phyloP scores from a whole-genome alignment of 208 protist species.

The Leishmania tropica region DNA sequence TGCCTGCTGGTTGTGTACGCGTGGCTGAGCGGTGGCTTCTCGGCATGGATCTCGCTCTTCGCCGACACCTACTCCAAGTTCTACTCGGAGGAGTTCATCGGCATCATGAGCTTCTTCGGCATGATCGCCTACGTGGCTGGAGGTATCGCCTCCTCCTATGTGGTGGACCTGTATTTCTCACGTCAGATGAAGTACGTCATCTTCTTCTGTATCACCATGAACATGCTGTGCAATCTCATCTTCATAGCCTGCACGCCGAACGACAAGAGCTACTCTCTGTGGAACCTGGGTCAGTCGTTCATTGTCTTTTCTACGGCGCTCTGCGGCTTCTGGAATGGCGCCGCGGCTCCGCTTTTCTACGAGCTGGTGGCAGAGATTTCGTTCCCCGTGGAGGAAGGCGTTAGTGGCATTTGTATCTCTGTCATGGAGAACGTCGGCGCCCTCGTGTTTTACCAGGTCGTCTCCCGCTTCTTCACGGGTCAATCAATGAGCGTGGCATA shows the following conservation, averaged over 20 bases:
- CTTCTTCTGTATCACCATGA: conserved; percentile 85
- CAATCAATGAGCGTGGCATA: conserved; percentile 87
- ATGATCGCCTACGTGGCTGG: conserved; percentile 80
- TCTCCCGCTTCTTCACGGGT: conserved; percentile 65
- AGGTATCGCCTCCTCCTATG: conserved; percentile 75
- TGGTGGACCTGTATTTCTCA: conserved; percentile 81
- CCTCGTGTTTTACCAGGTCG: conserved; percentile 81
- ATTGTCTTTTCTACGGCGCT: conserved; percentile 74
- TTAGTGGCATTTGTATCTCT: conserved; percentile 81
- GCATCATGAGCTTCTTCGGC: conserved; percentile 83
- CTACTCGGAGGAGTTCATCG: conserved; percentile 76
- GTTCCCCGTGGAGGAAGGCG: conserved; percentile 85
- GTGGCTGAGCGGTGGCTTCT: conserved; percentile 84
- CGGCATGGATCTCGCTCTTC: conserved; percentile 87
- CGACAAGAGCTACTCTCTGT: conserved; percentile 74
- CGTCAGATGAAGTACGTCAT: conserved; percentile 92
- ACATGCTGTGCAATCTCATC: conserved; percentile 74
- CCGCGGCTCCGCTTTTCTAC: conserved; percentile 87
- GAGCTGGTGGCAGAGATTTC: conserved; percentile 87
- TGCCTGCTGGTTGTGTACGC: conserved; percentile 84
- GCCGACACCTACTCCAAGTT: conserved; percentile 69
- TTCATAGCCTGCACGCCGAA: conserved; percentile 83
- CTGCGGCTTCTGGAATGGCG: conserved; percentile 89
- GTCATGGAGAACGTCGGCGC: conserved; percentile 86
- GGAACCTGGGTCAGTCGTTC: conserved; percentile 63